A percentile compares a stretch with the other conserved stretches of the same genome.
Evolutionary conservation across 208 protist genomes (phyloP).

Genomic region (Leishmania mexicana): DNA sequence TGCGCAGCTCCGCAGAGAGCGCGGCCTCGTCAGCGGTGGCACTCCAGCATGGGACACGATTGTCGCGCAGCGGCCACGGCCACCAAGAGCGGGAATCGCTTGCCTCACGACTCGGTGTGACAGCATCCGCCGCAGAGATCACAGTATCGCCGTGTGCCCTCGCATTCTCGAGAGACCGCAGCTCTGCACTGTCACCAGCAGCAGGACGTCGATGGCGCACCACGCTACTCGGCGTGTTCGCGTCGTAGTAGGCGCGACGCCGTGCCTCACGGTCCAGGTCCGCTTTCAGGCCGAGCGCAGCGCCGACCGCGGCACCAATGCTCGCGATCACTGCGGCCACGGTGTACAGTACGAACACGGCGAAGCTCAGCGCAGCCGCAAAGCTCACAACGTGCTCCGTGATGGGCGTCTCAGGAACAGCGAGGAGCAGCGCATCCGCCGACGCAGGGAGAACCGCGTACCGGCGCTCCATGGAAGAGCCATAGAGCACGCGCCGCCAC

Average conservation of each 20-base stretch:
- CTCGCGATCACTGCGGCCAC: conserved; percentile 41
- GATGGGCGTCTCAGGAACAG: conserved; percentile 43
- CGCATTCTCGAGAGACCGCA: not conserved
- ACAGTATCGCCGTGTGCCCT: not conserved
- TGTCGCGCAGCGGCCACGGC: not conserved
- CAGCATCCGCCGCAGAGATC: not conserved
- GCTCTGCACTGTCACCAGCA: not conserved
- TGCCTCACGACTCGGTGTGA: not conserved
- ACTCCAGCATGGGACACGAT: not conserved
- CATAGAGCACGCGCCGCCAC: conserved; percentile 19
- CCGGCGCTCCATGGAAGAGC: conserved; percentile 32
- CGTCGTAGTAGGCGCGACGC: conserved; percentile 40
- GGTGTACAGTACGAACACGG: conserved; percentile 37
- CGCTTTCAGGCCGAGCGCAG: conserved; percentile 38
- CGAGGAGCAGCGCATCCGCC: conserved; percentile 63
- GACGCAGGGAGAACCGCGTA: conserved; percentile 37
- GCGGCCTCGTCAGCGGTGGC: not conserved
- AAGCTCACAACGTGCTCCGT: conserved; percentile 41
- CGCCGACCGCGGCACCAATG: conserved; percentile 26
- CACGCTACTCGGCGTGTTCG: conserved; percentile 24
- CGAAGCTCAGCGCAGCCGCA: conserved; percentile 16
- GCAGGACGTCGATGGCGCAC: conserved; percentile 6
- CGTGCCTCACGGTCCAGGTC: conserved; percentile 22
- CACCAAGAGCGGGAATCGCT: not conserved
- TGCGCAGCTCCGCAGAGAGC: not conserved